phyloP scores from a whole-genome alignment of 2,329 filamentous ascomycete genomes.

The Colletotrichum ledebouriae region DNA sequence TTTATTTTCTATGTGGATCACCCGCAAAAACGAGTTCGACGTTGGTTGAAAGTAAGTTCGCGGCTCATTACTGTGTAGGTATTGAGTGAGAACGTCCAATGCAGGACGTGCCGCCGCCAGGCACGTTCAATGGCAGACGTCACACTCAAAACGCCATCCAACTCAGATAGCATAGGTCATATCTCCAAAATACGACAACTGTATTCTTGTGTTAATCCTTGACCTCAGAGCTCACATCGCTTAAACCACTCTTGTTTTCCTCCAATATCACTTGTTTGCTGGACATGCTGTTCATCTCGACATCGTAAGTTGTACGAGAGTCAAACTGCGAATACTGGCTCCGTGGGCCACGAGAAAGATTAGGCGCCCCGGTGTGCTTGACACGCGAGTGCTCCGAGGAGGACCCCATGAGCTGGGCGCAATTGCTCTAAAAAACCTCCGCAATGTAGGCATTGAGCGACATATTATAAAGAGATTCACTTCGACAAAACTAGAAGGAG shows the following conservation, averaged over 20 bases:
- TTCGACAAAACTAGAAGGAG: conserved; percentile 47
- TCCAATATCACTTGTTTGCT: conserved; percentile 13
- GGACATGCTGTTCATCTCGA: conserved; percentile 32
- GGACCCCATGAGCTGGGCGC: conserved; percentile 47
- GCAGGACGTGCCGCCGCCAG: too few relatives aligned
- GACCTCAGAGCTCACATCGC: too few relatives aligned
- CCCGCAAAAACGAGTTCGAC: too few relatives aligned
- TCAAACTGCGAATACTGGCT: conserved; percentile 29
- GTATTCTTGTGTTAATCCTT: too few relatives aligned
- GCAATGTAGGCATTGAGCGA: conserved; percentile 53
- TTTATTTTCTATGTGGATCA: too few relatives aligned
- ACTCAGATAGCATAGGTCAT: too few relatives aligned
- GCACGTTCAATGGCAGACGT: too few relatives aligned
- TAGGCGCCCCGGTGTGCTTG: not conserved
- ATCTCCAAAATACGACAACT: too few relatives aligned
- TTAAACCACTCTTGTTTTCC: not conserved
- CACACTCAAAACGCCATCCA: too few relatives aligned
- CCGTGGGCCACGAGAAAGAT: not conserved
- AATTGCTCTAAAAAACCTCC: conserved; percentile 52
- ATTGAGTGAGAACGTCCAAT: too few relatives aligned
- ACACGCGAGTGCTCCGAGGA: conserved; percentile 4
- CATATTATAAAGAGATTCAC: conserved; percentile 48
- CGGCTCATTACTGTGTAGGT: too few relatives aligned
- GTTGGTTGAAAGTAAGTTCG: too few relatives aligned
- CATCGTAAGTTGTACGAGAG: not conserved